Conservation (phyloP, 257 asterid genomes). For the Solanum tarapatanum region DNA sequence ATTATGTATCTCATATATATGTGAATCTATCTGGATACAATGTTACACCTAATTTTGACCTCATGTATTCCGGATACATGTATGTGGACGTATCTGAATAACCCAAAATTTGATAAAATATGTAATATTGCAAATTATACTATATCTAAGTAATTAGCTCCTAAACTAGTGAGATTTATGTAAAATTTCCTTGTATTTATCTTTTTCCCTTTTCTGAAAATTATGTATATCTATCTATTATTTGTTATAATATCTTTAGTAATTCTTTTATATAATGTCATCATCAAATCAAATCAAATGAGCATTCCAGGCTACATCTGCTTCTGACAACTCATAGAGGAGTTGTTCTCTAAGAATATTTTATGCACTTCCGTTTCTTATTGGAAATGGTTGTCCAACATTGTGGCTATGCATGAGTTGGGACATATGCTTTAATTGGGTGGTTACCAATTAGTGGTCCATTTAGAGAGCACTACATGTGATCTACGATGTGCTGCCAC, state of each 20-base stretch:
- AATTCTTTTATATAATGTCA: background rate
- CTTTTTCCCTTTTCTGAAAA: background rate
- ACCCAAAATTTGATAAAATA: no score
- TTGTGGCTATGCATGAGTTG: background rate
- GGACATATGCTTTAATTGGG: background rate
- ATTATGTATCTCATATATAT: no score
- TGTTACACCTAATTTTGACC: background rate
- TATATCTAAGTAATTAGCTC: no score
- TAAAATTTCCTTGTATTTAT: background rate
- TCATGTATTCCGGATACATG: no score
- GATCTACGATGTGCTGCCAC: background rate
- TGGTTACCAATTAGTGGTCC: background rate
- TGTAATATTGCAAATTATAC: no score
- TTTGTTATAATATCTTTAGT: background rate
- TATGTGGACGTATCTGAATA: no score
- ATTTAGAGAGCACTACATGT: background rate
- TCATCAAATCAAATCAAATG: no score
- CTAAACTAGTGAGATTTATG: no score
- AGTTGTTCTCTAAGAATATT: background rate
- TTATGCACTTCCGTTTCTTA: background rate
- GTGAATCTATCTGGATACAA: no score
- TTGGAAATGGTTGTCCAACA: background rate
- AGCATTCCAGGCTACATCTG: no score
- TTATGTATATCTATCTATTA: no score
- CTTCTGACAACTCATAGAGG: background rate